Conservation (phyloP, 1,284 basidiomycete species). For the Cystobasidium pallidum region DNA sequence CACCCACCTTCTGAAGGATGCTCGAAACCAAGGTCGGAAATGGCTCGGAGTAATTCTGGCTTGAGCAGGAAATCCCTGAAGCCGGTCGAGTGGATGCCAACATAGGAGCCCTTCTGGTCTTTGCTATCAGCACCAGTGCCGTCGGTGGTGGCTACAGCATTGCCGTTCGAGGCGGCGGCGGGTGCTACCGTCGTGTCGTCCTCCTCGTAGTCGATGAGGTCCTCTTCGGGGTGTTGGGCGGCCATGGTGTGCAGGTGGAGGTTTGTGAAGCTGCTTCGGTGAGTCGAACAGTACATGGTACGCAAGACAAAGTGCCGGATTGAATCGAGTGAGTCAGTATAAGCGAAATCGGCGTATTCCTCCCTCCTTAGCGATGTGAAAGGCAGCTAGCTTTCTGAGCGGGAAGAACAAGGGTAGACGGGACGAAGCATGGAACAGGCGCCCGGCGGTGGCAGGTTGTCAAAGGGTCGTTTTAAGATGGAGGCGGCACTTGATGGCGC, state of each 20-base stretch:
- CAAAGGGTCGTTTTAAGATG: too few species aligned
- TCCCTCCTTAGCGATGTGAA: constrained; percentile 12
- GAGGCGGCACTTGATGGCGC: background rate
- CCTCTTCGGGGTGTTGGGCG: constrained; percentile 42
- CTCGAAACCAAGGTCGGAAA: constrained; percentile 98
- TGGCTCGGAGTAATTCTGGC: constrained; percentile 93
- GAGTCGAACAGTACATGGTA: background rate
- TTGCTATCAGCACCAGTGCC: constrained; percentile 68
- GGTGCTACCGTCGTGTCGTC: constrained; percentile 70
- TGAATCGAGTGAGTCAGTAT: constrained; percentile 16
- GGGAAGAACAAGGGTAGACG: constrained; percentile 13
- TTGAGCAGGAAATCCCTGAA: constrained; percentile 92
- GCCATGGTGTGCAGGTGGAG: constrained; percentile 14
- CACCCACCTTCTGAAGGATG: constrained; percentile 94
- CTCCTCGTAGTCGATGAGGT: constrained; percentile 63
- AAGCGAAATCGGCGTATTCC: background rate
- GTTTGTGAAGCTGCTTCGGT: background rate
- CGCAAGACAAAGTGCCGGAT: background rate
- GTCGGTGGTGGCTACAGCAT: constrained; percentile 63
- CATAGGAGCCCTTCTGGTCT: constrained; percentile 90
- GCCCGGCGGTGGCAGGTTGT: constrained; percentile 6
- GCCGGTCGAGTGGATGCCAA: constrained; percentile 81
- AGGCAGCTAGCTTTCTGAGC: constrained; percentile 6
- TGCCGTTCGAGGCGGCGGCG: constrained; percentile 53
- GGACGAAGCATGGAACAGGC: background rate